Evolutionary conservation across 2,329 filamentous ascomycete genomes (phyloP), one percentile per base, ranked within the genome.

Genomic region (Monosporascus sp.): DNA sequence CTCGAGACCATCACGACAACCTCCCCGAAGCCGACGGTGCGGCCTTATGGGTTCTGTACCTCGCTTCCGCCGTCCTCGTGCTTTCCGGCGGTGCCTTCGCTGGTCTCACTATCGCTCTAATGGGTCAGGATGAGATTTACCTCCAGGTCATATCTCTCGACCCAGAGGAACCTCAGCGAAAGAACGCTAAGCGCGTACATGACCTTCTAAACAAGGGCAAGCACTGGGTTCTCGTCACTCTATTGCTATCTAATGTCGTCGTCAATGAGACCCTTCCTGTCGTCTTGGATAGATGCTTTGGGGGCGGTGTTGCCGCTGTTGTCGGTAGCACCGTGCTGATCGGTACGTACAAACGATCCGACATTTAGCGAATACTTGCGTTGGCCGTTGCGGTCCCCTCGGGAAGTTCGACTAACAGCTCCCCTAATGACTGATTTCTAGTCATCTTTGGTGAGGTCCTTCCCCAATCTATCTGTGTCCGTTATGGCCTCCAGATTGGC

Each of bases 401-500:
- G 4, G 31, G 31, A 35, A 35, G 31, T 14, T 35, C 31, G 31
- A 14, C 31, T 14, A 35, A 35, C 31, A 35, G 31, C 9, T 35
- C 4, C 2, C 5, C 52, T 67, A 52, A 64, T 68, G 54, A 66
- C 47, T 28, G 45, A 22, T 18, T 50, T 48, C 18, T 64, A 96
- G 94, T 99, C 68, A 97, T 99, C 63, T 99, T 99, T 69, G 94
- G 94, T 63, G 94, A 99, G 76, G 85, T 99, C 58, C 88, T 96
- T 26, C 94, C 94, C 35, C 94, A 99, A 70, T 97, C 93, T 24
- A 82, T 97, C 62, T 99, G 94, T 70, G 94, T 97, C 58, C 90
- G 94, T 64, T 97, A 94, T 70, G 94, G 94, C 51, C 82, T 99
- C 11, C 91, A 90, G 49, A 97, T 99, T 65, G 94, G 94, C 55